Evolutionary conservation across 2,329 filamentous ascomycete genomes (phyloP), one percentile per base, ranked within the genome.

Genomic region (Trichoderma afroharzianum): DNA sequence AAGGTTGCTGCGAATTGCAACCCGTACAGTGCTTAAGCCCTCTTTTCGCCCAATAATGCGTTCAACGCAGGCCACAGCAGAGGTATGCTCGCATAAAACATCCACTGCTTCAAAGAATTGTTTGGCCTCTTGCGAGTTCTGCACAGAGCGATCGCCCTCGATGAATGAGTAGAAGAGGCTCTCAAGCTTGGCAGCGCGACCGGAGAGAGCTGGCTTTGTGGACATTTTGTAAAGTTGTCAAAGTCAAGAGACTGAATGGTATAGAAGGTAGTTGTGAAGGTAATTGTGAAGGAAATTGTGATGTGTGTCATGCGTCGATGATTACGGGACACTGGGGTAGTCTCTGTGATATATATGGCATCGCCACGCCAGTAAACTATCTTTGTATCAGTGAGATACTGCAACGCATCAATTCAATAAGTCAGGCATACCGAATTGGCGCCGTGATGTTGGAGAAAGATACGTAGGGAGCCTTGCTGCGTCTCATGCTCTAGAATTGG

Each of bases 41-140:
- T 64, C 57, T 1, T 33, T 47, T 33, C 55, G 68, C 4, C 59
- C 70, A 12, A 74, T 30, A 6, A 75, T 69, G 7, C 24, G 67
- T 69, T 74, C 72, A 5, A 73, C 55, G 15, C 66, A 74, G 21
- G 43, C 32, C 18, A 70, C 61, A 3, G 72, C 43, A 36, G 67
- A 66, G 12, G 66, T 73, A 11, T 72, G 28, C 28, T 30, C 24
- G n/a, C 61, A 74, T 7, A 70, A 11, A 26, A 61, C 59, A 32
- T 74, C 70, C 14, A 66, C 59, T 47, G 71, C 71, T 39, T 74
- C 71, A 26, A 75, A 69, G 63, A 75, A 75, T 53, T 58, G 74
- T 26, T 69, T 62, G 21, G 72, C 73, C 26, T 74, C 73, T 18
- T 72, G 73, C 8, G 36, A 62, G 14, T 33, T 72, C 14, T 64